A percentile compares a stretch with the other conserved stretches of the same genome.
These are phyloP conservation scores for Schizopora paradoxa DNA, from an alignment of 1,284 basidiomycete genomes.

Conservation along the genomic window DNA sequence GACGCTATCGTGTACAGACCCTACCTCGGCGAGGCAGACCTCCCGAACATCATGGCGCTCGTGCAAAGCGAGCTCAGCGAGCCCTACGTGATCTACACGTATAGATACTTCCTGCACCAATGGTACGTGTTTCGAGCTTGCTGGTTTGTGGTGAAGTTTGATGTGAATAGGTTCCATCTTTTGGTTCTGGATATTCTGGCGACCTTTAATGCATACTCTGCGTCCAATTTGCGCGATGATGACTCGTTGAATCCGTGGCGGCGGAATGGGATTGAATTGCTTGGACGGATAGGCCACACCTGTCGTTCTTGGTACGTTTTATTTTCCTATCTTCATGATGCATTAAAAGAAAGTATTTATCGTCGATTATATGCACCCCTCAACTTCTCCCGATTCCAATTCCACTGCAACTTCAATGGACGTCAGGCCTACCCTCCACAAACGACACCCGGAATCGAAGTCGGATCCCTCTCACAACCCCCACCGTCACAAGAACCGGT, in stretches of 20 bases:
- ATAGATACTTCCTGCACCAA: conserved; percentile 48
- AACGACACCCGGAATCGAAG: conserved; percentile 33
- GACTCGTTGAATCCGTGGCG: no score
- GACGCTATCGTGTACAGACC: conserved; percentile 26
- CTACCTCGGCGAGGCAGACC: conserved; percentile 35
- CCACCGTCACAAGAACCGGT: conserved; percentile 56
- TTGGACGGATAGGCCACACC: conserved; percentile 69
- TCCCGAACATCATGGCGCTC: conserved; percentile 36
- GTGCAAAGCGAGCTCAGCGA: conserved; percentile 48
- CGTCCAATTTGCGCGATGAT: no score
- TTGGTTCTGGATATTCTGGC: neutral
- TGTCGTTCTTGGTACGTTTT: conserved; percentile 84
- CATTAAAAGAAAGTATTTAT: no score
- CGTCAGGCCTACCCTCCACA: conserved; percentile 55
- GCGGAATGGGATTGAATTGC: neutral
- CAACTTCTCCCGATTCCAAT: neutral
- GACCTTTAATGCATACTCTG: no score
- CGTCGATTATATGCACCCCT: conserved; percentile 7
- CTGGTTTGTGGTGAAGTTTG: neutral
- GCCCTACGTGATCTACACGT: conserved; percentile 50
- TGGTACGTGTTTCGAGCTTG: conserved; percentile 36
- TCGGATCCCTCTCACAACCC: no score
- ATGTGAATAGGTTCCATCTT: neutral
- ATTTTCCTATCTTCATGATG: neutral
- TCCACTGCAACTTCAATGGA: neutral